phyloP scores from a whole-genome alignment of 2,329 filamentous ascomycete species.

The Ceratocystis ficicola region DNA sequence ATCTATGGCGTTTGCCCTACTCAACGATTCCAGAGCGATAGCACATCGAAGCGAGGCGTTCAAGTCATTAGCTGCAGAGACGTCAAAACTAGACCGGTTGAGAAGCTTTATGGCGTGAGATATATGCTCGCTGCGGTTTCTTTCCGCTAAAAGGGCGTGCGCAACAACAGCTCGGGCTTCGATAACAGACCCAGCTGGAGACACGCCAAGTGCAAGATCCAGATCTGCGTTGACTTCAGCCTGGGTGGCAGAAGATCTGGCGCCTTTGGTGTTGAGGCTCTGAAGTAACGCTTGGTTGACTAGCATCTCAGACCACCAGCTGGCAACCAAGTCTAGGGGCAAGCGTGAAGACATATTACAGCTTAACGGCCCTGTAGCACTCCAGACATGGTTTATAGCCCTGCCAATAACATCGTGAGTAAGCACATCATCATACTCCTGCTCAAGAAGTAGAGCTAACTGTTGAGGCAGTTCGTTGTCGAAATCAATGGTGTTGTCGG shows the following conservation, averaged over 20 bases:
- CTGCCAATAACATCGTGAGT: slow-evolving; percentile 66
- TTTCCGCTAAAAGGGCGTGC: slow-evolving; percentile 43
- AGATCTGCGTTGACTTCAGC: slow-evolving; percentile 40
- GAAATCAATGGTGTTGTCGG: slow-evolving; percentile 44
- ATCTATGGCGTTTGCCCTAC: slow-evolving; percentile 32
- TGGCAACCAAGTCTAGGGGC: slow-evolving; percentile 77
- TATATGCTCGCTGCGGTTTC: slow-evolving; percentile 45
- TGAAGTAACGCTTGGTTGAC: slow-evolving; percentile 57
- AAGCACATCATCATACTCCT: slow-evolving; percentile 72
- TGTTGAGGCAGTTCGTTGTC: slow-evolving; percentile 55
- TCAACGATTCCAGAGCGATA: slow-evolving; percentile 48
- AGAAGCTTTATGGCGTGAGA: slow-evolving; percentile 44
- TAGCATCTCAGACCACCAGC: slow-evolving; percentile 73
- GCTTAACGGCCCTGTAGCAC: slow-evolving; percentile 40
- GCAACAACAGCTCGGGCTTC: slow-evolving; percentile 49
- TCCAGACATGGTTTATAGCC: slow-evolving; percentile 33
- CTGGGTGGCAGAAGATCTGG: slow-evolving; percentile 30
- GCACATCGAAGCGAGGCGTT: slow-evolving; percentile 47
- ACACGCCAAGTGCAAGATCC: slow-evolving; percentile 55
- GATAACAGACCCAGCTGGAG: slow-evolving; percentile 66
- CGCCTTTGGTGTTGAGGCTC: slow-evolving; percentile 44
- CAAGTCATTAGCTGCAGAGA: slow-evolving; percentile 32
- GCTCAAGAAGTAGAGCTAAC: slow-evolving; percentile 60
- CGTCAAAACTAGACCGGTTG: slow-evolving; percentile 20
- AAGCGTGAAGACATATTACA: slow-evolving; percentile 68